These are phyloP conservation scores for Globisporangium polare DNA, from an alignment of 352 stramenopile genomes.

Conservation along the genomic window DNA sequence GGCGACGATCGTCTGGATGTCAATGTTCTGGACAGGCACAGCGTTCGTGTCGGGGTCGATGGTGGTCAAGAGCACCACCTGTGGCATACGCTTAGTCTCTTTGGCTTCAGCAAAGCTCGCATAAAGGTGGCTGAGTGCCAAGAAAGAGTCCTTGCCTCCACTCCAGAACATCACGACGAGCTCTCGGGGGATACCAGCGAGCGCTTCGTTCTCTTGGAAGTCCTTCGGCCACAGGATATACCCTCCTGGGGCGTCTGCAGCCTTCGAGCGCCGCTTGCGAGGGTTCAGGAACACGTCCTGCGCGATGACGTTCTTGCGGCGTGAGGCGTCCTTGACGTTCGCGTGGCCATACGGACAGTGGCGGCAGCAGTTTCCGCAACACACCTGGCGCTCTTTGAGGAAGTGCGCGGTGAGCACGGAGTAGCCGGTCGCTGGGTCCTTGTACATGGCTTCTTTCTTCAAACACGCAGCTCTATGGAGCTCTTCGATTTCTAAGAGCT, in stretches of 20 bases:
- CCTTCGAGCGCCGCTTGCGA: conserved; percentile 13
- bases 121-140: conserved; percentile 55
- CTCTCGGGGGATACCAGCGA: conserved; percentile 16
- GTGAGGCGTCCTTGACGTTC: conserved; percentile 54
- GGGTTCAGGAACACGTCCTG: conserved; percentile 32
- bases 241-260: conserved; percentile 11
- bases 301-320: conserved; percentile 35
- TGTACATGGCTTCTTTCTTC: conserved; percentile 74
- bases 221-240: conserved; percentile 3
- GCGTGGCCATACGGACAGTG: conserved; percentile 89
- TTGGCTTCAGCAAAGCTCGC: conserved; percentile 19
- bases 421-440: conserved; percentile 82
- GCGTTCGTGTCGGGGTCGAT: conserved; percentile 71
- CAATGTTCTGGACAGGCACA: conserved; percentile 85
- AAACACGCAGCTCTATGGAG: conserved; percentile 67
- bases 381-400: conserved; percentile 72
- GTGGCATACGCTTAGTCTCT: conserved; percentile 31
- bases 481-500: conserved; percentile 51
- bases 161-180: conserved; percentile 86
- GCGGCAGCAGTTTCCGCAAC: conserved; percentile 87
- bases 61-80: conserved; percentile 82
- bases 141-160: conserved; percentile 89
- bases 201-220: neutral
- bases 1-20: conserved; percentile 56
- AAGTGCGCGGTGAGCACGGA: conserved; percentile 85